Base-by-base conservation (phyloP, 768 basidiomycete genomes). In the Boletus fagicola region DNA sequence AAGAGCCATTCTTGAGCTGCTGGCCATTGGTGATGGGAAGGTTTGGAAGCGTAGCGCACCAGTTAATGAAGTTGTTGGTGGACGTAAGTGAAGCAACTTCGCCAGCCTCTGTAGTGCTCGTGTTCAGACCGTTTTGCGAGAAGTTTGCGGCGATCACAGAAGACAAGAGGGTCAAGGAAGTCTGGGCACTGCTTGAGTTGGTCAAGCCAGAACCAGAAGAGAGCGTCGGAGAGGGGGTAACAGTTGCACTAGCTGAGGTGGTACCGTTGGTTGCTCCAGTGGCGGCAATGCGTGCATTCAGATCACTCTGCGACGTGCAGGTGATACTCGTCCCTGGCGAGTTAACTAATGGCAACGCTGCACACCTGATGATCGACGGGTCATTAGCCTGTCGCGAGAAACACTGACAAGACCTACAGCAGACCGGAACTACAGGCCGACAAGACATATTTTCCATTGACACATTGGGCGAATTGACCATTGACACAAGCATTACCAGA, bases 51-150 rank as follows among this genome's bases (percentile, higher is more conserved):
- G 78, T 80, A 8, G 75, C 69, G 62, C 87, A 87, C 68, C 76
- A 85, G 74, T 87, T 86, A 73, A 87, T 87, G 69, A 86, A 90
- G 76, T 90, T 90, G 75, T 90, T 86, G 46, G 69, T 70, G n/a
- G 85, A 85, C 0, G 81, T 85, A 8, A 83, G 71, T 7, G 84
- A 86, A 15, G 83, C 74, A 24, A 78, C 77, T 69, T 85, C 78
- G 30, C 82, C 83, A 52, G 76, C 58, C 1, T 63, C 62, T 0
- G 74, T 59, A 22, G 67, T 61, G 28, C 57, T 64, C 24, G 40
- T 52, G 16, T 64, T 60, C 58, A 75, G 70, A 22, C 87, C 88
- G 58, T 83, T 67, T 46, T 82, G 72, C 16, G 73, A 77, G 57
- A 87, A 85, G n/a, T 81, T 81, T 5, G 65, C 59, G 13, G 83